Base-by-base conservation (phyloP, 2,329 filamentous ascomycete genomes). In the Cercospora zeina region DNA sequence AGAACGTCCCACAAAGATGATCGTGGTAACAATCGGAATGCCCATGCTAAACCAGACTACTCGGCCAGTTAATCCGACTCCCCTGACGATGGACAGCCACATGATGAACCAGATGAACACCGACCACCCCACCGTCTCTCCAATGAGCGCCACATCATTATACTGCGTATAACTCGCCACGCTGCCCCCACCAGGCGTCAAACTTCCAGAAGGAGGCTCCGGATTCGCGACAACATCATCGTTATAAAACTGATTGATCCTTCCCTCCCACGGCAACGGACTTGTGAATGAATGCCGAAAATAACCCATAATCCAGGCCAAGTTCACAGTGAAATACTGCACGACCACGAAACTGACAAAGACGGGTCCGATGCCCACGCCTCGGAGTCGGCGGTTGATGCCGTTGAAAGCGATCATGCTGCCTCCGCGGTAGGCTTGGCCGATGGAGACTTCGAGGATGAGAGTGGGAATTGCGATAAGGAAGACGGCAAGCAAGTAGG, bases 31-130 rank as follows among this genome's bases (percentile, higher is more conserved):
- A 54, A 86, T 84, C 0, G 84, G 83, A 4, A 86, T 70, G 0
- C 82, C 83, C 83, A 86, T 85, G n/a, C 83, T 85, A 71, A 83
- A 84, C 73, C 85, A 86, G 4, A 85, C 83, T 9, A 85, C 84
- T 5, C 83, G 79, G 1, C 83, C 83, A 1, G 83, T 85, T 62
- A 84, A 71, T 0, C 83, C 82, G 19, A 86, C 82, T 6, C 85
- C 81, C 36, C 82, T 80, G 72, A 85, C 84, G 67, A 87, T 85
- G 66, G 81, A 84, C 42, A 86, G 66, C 82, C 83, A 85, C 66
- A 86, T 80, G 0, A 85, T 71, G 69, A 86, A 83, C 82, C 83
- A 85, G 62, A 83, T 81, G 67, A 86, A 86, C 16, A 79, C 77
- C 42, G 78, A 81, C 84, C 83, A 86, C 10, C 80, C 83, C 2